A percentile compares a stretch with the other conserved stretches of the same genome.
These are phyloP conservation scores for Trypanosoma conorhini DNA, from an alignment of 208 protist genomes.

Conservation along the genomic window DNA sequence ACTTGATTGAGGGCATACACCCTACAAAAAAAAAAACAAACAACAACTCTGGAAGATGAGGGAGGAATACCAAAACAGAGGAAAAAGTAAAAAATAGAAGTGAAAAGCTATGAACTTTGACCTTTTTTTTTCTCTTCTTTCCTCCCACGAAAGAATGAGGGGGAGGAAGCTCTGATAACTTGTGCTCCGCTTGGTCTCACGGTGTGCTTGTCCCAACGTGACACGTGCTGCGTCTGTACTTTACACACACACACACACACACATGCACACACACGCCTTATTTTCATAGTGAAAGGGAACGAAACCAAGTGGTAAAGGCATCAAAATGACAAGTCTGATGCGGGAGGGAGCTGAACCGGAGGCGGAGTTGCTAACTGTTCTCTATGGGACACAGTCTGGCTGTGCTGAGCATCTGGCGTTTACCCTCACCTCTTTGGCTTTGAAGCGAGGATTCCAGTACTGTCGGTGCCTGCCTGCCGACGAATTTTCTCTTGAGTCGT, in stretches of 20 bases:
- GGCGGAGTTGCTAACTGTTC: conserved; percentile 45
- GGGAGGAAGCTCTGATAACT: too few species aligned
- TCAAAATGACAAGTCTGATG: conserved; percentile 5
- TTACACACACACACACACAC: too few species aligned
- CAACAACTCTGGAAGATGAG: not conserved
- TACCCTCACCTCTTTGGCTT: conserved; percentile 52
- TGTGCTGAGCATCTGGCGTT: conserved; percentile 70
- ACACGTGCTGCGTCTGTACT: not conserved
- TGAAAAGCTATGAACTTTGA: not conserved
- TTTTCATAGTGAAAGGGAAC: not conserved
- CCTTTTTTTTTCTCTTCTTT: conserved; percentile 3
- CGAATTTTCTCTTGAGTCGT: conserved; percentile 48
- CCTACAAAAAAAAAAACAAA: not conserved
- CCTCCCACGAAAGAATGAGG: not conserved
- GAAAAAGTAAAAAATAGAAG: too few species aligned
- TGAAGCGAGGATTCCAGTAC: conserved; percentile 41
- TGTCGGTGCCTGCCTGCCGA: conserved; percentile 69
- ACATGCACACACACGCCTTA: not conserved
- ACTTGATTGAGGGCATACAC: not conserved
- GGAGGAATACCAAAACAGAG: not conserved
- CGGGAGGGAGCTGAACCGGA: not conserved
- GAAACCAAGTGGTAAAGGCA: conserved; percentile 6
- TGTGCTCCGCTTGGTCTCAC: too few species aligned
- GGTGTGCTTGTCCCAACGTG: not conserved
- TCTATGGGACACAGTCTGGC: conserved; percentile 86